Percentiles rank a stretch among this genome's conserved stretches.
phyloP scores from a whole-genome alignment of 306 rosid genomes.

The Prunus mongolica region DNA sequence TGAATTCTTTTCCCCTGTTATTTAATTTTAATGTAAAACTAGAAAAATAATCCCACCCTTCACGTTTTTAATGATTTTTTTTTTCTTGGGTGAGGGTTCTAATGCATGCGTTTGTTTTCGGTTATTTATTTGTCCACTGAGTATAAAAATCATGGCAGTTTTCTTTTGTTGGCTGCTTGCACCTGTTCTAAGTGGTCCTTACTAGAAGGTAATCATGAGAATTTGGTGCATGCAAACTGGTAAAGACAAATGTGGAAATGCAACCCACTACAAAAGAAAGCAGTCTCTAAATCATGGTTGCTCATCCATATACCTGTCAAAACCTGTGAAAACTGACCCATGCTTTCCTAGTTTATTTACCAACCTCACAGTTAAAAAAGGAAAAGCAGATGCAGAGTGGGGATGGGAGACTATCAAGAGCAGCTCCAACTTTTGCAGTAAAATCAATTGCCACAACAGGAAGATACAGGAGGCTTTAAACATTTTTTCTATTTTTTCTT shows the following conservation, averaged over 20 bases:
- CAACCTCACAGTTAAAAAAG: slow-evolving; percentile 3
- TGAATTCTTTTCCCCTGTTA: not conserved
- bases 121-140: not conserved
- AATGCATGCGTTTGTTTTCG: slow-evolving; percentile 11
- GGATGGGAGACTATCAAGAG: too few relatives aligned
- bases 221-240: not conserved
- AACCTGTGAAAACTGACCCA: slow-evolving; percentile 22
- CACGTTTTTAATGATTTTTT: not conserved
- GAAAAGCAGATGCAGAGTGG: too few relatives aligned
- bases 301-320: slow-evolving; percentile 8
- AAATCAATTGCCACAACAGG: slow-evolving; percentile 23
- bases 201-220: not conserved
- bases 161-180: too few relatives aligned
- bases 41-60: not conserved
- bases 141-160: not conserved
- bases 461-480: slow-evolving; percentile 12
- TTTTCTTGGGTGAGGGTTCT: not conserved
- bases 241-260: slow-evolving; percentile 1
- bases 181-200: not conserved
- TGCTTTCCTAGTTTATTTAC: slow-evolving; percentile 11
- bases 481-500: slow-evolving; percentile 5
- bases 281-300: slow-evolving; percentile 15
- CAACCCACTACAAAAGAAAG: not conserved
- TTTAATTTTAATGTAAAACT: too few relatives aligned
- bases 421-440: slow-evolving; percentile 23